Conservation (phyloP, 1,139 yeast genomes). For the Yamadazyma songkhlaensis region DNA sequence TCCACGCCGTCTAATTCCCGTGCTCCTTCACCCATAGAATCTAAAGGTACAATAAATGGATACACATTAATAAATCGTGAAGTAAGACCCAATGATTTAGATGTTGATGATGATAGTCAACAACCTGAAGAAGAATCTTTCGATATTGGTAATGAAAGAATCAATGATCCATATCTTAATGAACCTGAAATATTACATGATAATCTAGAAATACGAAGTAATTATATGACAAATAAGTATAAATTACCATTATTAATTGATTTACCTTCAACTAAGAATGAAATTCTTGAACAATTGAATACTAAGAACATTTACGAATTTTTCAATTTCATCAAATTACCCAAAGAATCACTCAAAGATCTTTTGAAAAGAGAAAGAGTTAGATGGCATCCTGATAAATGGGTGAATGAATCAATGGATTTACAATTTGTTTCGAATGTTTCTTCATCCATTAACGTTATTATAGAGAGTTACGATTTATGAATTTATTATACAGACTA, state of each 20-base stretch:
- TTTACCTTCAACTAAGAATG: conserved; percentile 8
- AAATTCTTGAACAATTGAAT: conserved; percentile 21
- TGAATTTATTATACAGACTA: conserved; percentile 8
- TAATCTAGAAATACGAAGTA: conserved; percentile 8
- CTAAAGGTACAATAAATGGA: conserved; percentile 30
- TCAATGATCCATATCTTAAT: conserved; percentile 34
- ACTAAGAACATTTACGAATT: conserved; percentile 21
- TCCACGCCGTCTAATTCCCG: conserved; percentile 35
- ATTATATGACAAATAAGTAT: conserved; percentile 14
- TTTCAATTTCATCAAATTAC: conserved; percentile 20
- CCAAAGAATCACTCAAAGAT: conserved; percentile 16
- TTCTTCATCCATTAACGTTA: conserved; percentile 12
- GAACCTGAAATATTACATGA: conserved; percentile 9
- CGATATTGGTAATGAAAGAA: conserved; percentile 33
- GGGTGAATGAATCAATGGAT: conserved; percentile 26
- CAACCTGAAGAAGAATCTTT: conserved; percentile 16
- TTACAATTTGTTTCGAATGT: conserved; percentile 27
- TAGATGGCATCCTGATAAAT: conserved; percentile 71
- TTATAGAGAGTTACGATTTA: conserved; percentile 8
- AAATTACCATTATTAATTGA: conserved; percentile 21
- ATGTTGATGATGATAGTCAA: conserved; percentile 5
- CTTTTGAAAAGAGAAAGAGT: conserved; percentile 50
- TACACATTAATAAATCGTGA: conserved; percentile 32
- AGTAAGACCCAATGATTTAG: conserved; percentile 3
- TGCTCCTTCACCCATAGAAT: conserved; percentile 24